These are phyloP conservation scores for Epichloe uncinata DNA, from an alignment of 2,329 filamentous ascomycete genomes.

Conservation along the genomic window DNA sequence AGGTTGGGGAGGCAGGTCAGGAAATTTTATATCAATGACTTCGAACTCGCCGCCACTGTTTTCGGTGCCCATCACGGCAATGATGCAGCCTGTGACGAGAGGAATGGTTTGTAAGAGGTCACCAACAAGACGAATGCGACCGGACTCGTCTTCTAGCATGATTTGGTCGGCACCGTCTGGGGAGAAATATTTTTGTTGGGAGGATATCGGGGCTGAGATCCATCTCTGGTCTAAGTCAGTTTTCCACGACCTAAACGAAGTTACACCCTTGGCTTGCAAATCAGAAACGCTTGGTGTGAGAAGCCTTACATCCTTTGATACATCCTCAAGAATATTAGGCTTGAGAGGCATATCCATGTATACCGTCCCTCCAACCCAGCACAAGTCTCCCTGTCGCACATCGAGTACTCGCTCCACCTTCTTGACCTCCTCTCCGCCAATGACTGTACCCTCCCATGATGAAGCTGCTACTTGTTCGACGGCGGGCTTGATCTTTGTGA, in stretches of 20 bases:
- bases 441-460: constrained; percentile 65
- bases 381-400: constrained; percentile 87
- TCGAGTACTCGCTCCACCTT: constrained; percentile 83
- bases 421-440: constrained; percentile 62
- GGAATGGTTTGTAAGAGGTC: constrained; percentile 51
- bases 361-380: constrained; percentile 88
- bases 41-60: constrained; percentile 88
- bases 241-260: too few relatives aligned
- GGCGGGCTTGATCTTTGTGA: constrained; percentile 73
- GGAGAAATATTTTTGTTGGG: constrained; percentile 63
- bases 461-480: constrained; percentile 62
- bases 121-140: constrained; percentile 69
- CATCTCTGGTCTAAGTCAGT: constrained; percentile 47
- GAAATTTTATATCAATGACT: constrained; percentile 77
- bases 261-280: too few relatives aligned
- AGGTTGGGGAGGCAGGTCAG: constrained; percentile 73
- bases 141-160: constrained; percentile 93
- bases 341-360: constrained; percentile 97
- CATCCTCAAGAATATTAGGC: constrained; percentile 89
- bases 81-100: constrained; percentile 83
- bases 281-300: too few relatives aligned
- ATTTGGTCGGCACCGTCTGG: constrained; percentile 48
- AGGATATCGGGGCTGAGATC: constrained; percentile 68
- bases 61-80: constrained; percentile 91
- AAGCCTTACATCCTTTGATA: constrained; percentile 67